These are phyloP conservation scores for Irpex sp. DNA, from an alignment of 1,284 basidiomycete species.

Conservation along the genomic window DNA sequence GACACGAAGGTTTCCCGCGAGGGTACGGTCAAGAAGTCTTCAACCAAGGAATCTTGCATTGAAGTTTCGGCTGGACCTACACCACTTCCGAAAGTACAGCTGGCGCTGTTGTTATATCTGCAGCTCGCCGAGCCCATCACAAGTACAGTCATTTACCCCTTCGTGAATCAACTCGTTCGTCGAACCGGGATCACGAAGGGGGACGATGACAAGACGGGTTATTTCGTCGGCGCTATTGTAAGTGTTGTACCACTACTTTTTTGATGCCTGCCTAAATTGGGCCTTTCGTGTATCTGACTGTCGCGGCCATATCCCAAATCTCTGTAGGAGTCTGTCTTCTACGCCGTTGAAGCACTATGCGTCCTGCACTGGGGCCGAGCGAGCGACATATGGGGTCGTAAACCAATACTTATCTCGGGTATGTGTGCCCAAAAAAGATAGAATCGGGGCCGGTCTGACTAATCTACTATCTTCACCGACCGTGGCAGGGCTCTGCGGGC, in stretches of 20 bases:
- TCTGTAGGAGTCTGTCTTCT: background rate
- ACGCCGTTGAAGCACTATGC: background rate
- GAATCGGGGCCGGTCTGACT: too few relatives aligned
- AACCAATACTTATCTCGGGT: background rate
- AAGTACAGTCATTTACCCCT: background rate
- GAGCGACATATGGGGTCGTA: background rate
- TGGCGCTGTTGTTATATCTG: background rate
- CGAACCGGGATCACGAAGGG: background rate
- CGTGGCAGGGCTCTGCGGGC: background rate
- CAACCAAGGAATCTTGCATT: too few relatives aligned
- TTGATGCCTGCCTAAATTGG: background rate
- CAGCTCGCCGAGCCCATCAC: background rate
- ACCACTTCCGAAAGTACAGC: background rate
- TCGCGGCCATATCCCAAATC: background rate
- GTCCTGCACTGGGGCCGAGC: background rate
- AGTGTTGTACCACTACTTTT: background rate
- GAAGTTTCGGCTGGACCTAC: background rate
- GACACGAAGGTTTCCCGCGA: too few relatives aligned
- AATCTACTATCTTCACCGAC: background rate
- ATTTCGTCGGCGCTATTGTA: background rate
- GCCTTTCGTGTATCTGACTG: background rate
- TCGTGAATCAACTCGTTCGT: background rate
- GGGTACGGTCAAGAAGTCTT: too few relatives aligned
- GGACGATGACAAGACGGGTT: background rate
- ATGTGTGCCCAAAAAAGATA: background rate